Percentiles rank a stretch among this genome's conserved stretches.
Evolutionary conservation across 129 eudicot genomes (phyloP).

Genomic region (Centrapalus pauciflorus): DNA sequence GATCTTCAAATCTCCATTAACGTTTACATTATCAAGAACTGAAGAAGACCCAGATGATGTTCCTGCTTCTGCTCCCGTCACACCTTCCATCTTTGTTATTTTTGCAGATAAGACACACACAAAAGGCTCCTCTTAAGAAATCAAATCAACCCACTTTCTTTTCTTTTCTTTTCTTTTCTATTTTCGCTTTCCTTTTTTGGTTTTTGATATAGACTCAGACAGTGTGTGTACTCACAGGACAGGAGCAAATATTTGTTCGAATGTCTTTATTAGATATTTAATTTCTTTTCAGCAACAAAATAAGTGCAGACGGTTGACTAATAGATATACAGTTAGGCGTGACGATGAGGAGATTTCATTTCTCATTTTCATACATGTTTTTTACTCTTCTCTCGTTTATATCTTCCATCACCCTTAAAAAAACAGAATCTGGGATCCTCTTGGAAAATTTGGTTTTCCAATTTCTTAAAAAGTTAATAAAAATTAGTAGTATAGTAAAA

Average conservation of each 20-base stretch:
- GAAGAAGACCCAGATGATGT: slow-evolving; percentile 40
- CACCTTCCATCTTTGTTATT: slow-evolving; percentile 38
- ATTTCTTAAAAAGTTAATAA: no score
- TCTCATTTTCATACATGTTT: no score
- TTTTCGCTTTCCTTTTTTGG: slow-evolving; percentile 17
- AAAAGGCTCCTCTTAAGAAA: slow-evolving; percentile 11
- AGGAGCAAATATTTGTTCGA: slow-evolving; percentile 12
- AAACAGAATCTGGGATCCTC: no score
- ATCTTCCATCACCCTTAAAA: no score
- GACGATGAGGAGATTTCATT: no score
- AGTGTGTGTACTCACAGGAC: slow-evolving; percentile 8
- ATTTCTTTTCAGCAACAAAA: slow-evolving; percentile 6
- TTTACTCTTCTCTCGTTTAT: no score
- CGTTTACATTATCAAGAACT: slow-evolving; percentile 14
- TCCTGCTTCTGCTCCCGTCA: slow-evolving; percentile 51
- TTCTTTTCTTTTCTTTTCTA: not conserved
- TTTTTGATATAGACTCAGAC: slow-evolving; percentile 10
- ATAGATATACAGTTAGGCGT: no score
- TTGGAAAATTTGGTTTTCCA: no score
- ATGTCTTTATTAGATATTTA: slow-evolving; percentile 15
- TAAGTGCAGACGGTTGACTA: not conserved
- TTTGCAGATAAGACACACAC: slow-evolving; percentile 7
- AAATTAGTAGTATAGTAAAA: no score
- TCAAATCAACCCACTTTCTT: not conserved
- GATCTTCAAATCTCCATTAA: slow-evolving; percentile 22